Evolutionary conservation across 331 rosid genomes (phyloP), one percentile per base, ranked within the genome.

Genomic region (Rosa hybrid): DNA sequence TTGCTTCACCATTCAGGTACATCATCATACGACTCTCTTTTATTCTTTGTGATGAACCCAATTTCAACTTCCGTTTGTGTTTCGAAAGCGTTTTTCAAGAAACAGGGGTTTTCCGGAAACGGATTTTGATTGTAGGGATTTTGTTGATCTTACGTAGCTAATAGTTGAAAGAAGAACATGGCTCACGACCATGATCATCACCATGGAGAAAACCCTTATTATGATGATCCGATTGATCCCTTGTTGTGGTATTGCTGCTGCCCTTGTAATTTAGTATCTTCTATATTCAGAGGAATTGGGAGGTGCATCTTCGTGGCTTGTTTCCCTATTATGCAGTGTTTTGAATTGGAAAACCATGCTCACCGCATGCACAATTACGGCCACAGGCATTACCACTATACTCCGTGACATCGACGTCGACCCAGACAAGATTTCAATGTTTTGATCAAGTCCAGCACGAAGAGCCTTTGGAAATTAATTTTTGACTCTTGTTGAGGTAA

Each of bases 261-360:
- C 76, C 84, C 79, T 1, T 74, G 74, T 63, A 41, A 68, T 71
- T 16, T 46, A 14, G 50, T 75, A 69, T 69, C 78, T 69, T 79
- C 75, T 44, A 17, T 70, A 14, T 71, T 80, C 78, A 44, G 41
- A 41, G 49, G 74, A 5, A 6, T 82, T 4, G 34, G 44, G 73
- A 76, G 78, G 48, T 77, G 85, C 45, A 49, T 65, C 67, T 44
- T 20, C 56, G 69, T 51, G 65, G 78, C 83, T 42, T 77, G 64
- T 79, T 18, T 25, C 74, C 77, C 76, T 44, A 23, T 71, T 21
- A 59, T 71, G 75, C 41, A 25, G 42, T 27, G 60, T 48, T 48
- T 71, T 71, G 75, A 59, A 71, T 46, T 71, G 42, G 75, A 71
- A 6, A 13, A 51, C 14, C 4, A 13, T 16, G 65, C 5, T n/a